Conservation (phyloP, 78 protist species). For the Dictyostelium firmibasis region DNA sequence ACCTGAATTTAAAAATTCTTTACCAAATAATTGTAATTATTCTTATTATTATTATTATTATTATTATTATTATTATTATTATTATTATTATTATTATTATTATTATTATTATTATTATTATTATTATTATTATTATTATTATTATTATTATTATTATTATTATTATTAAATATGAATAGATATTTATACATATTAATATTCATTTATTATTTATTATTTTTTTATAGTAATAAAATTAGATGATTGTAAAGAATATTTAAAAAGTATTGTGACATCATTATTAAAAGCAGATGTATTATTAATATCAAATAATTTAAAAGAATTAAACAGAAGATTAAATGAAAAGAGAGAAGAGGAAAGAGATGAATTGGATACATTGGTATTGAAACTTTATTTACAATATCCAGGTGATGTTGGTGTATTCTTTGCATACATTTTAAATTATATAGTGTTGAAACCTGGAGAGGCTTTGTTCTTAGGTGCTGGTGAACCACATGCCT, state of each 20-base stretch:
- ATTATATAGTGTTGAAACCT: constrained; percentile 82
- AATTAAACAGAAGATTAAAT: constrained; percentile 9
- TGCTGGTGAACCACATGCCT: constrained; percentile 98
- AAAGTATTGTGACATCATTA: constrained; percentile 30
- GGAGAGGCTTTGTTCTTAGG: constrained; percentile 95
- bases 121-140: no score
- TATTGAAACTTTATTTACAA: constrained; percentile 26
- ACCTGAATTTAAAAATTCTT: constrained; percentile 51
- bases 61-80: no score
- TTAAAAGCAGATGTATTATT: constrained; percentile 7
- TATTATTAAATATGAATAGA: no score
- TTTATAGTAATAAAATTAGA: background rate
- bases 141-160: no score
- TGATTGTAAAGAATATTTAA: constrained; percentile 29
- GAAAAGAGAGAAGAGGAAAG: background rate
- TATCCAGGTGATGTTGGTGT: constrained; percentile 96
- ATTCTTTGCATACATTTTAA: constrained; percentile 93
- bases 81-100: no score
- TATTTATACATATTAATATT: background rate
- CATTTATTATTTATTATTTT: background rate
- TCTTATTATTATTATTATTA: background rate
- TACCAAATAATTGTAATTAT: constrained; percentile 25
- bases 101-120: no score
- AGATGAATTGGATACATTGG: constrained; percentile 21
- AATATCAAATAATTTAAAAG: background rate